Evolutionary conservation across 2,329 filamentous ascomycete species (phyloP).

Genomic region (Diplodia sapinea): DNA sequence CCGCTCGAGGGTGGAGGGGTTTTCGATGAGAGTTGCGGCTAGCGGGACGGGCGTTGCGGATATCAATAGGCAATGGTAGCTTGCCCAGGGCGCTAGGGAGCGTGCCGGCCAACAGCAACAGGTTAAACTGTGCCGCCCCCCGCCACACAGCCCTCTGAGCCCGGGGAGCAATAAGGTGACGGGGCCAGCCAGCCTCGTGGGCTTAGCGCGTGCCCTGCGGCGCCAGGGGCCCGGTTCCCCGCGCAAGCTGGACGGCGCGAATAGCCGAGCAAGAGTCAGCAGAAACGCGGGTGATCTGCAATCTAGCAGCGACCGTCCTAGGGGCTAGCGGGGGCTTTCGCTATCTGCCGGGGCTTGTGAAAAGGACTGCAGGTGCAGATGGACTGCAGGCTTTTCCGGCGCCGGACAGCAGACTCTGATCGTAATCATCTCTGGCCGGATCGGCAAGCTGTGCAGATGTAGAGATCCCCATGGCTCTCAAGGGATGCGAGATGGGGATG

Average conservation of each 20-base stretch:
- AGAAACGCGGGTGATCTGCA: constrained; percentile 13
- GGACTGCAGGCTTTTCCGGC: no score
- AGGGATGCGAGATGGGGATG: no score
- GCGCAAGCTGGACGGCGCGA: background rate
- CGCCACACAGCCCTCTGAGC: background rate
- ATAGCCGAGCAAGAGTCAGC: constrained; percentile 17
- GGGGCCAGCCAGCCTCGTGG: background rate
- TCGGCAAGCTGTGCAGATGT: no score
- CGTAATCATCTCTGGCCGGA: no score
- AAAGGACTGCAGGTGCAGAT: background rate
- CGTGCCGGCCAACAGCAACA: no score
- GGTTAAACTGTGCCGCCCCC: background rate
- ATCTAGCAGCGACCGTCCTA: background rate
- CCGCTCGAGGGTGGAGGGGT: background rate
- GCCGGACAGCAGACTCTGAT: no score
- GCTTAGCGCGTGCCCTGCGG: constrained; percentile 5
- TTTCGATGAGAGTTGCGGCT: background rate
- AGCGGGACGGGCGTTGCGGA: constrained; percentile 6
- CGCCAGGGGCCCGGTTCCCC: constrained; percentile 9
- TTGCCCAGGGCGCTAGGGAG: no score
- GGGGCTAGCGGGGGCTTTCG: background rate
- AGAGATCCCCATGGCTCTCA: background rate
- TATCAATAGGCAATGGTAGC: background rate
- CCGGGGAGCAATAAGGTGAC: constrained; percentile 5
- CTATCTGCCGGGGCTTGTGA: constrained; percentile 3